These are phyloP conservation scores for Phytophthora megakarya DNA, from an alignment of 352 stramenopile genomes.

Conservation along the genomic window DNA sequence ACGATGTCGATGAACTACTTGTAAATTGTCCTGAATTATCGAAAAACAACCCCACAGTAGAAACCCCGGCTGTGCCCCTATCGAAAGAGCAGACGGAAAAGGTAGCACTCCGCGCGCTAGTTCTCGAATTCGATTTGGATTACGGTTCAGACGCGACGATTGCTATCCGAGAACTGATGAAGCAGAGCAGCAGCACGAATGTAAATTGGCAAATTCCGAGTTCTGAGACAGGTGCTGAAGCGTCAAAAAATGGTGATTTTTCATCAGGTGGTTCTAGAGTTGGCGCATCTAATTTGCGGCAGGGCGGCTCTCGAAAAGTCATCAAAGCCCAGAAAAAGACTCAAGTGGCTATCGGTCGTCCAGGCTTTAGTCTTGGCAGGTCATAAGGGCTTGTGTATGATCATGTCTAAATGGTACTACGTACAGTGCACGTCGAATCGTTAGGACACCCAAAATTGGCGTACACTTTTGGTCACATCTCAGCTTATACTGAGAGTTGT, in stretches of 20 bases:
- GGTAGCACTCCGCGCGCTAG: conserved; percentile 39
- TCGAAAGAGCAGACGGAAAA: conserved; percentile 20
- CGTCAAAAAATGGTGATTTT: conserved; percentile 4
- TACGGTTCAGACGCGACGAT: conserved; percentile 92
- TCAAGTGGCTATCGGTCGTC: conserved; percentile 78
- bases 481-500: too few relatives aligned
- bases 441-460: too few relatives aligned
- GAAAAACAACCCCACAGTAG: background rate
- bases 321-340: conserved; percentile 72
- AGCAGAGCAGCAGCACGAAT: conserved; percentile 86
- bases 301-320: conserved; percentile 47
- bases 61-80: background rate
- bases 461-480: too few relatives aligned
- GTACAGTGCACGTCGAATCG: too few relatives aligned
- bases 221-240: conserved; percentile 3
- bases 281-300: conserved; percentile 8
- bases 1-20: conserved; percentile 81
- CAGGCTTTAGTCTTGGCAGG: conserved; percentile 79
- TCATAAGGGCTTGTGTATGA: conserved; percentile 33
- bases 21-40: conserved; percentile 6
- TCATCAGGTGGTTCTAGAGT: background rate
- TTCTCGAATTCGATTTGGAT: conserved; percentile 66
- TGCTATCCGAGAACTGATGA: conserved; percentile 93
- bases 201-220: conserved; percentile 58
- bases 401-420: background rate